Percentiles rank a stretch among this genome's conserved stretches.
These are phyloP conservation scores for Cymbopogon flexuosus DNA, from an alignment of 202 grass and related monocot species.

Conservation along the genomic window DNA sequence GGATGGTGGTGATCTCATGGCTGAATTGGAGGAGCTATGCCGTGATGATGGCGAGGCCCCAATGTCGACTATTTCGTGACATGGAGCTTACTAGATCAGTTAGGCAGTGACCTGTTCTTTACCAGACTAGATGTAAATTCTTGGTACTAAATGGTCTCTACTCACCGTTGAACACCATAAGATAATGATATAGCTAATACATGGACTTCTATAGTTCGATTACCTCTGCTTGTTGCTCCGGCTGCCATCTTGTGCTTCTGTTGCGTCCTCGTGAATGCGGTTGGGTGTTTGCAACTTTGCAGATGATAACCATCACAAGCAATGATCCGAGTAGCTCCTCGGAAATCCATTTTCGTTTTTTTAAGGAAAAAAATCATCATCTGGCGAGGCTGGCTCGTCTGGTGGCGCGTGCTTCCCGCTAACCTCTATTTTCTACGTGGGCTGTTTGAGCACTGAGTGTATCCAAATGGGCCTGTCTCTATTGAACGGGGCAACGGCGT, in stretches of 20 bases:
- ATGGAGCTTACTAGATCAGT: conserved; percentile 52
- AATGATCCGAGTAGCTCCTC: too few species aligned
- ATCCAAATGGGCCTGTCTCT: background rate
- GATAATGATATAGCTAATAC: conserved; percentile 38
- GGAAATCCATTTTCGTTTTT: too few species aligned
- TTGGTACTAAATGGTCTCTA: conserved; percentile 33
- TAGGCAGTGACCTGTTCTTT: conserved; percentile 55
- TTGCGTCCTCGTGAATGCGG: background rate
- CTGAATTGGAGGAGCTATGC: conserved; percentile 61
- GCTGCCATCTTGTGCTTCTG: background rate
- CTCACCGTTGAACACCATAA: conserved; percentile 24
- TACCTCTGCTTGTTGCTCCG: background rate
- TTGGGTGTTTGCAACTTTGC: background rate
- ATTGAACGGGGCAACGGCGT: background rate
- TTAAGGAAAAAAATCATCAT: too few species aligned
- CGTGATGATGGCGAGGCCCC: conserved; percentile 31
- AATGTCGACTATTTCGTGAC: conserved; percentile 36
- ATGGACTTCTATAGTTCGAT: conserved; percentile 20
- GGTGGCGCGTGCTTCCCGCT: too few species aligned
- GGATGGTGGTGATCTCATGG: conserved; percentile 59
- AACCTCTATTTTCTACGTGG: too few species aligned
- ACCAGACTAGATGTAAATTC: conserved; percentile 57
- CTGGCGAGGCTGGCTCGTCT: too few species aligned
- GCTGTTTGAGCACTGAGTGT: too few species aligned
- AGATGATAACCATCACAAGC: too few species aligned